Evolutionary conservation across 768 basidiomycete genomes (phyloP), one percentile per base, ranked within the genome.

Genomic region (Cystofilobasidium ferigula): DNA sequence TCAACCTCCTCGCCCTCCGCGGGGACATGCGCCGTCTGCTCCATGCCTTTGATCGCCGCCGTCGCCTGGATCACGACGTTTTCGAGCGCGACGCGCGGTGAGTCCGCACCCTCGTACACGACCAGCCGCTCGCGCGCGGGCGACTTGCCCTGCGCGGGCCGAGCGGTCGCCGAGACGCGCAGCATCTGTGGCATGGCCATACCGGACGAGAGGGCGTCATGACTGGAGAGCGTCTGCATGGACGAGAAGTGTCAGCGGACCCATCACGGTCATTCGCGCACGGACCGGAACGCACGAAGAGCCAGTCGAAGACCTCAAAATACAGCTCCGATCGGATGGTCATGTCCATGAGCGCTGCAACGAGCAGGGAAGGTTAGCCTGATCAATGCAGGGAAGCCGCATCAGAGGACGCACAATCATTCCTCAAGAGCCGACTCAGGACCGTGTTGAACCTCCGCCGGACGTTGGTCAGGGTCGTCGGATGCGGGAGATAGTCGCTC

Each of bases 181-280:
- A 84, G 43, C 90, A 92, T 92, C 73, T 89, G 89, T 8, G 91
- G 90, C 89, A 93, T 94, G 1, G 89, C 90, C 84, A 94, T 89
- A 87, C 93, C 92, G 68, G 87, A 89, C 20, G 89, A 89, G 45
- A 95, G 77, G 7, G 89, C 87, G 79, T 94, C 93, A 69, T 95
- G 92, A 70, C 85, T 86, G 8, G 91, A 93, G 54, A 97, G 87
- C 0, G 88, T 90, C 92, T 95, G 65, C 2, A 35, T 22, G 68
- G 57, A 43, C 62, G 28, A 47, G 43, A 35, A 56, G 20, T 16
- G 12, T 7, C 36, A 9, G 26, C 13, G 30, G 28, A 34, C 1
- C 28, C 28, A 18, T 68, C 64, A 32, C 7, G 7, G 0, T 24
- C 20, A 9, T 13, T 10, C 14, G 24, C 26, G 10, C 26, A n/a